Conservation (phyloP, 148 eudicot genomes). For the Arbutus unedo region DNA sequence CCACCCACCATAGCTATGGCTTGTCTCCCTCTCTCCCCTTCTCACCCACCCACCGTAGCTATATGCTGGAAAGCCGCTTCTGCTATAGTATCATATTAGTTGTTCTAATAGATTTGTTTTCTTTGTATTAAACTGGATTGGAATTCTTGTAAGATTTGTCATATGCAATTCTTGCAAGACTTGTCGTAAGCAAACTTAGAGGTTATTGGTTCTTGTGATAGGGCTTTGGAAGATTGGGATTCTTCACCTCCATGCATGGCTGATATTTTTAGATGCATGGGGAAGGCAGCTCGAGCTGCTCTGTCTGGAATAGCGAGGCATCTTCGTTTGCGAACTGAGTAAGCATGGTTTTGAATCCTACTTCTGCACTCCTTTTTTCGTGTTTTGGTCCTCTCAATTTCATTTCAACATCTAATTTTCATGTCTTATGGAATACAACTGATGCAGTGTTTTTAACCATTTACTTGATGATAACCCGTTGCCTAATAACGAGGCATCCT, state of each 20-base stretch:
- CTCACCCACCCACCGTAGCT: too few relatives aligned
- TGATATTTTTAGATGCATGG: constrained; percentile 82
- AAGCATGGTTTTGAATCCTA: constrained; percentile 30
- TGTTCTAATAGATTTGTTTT: not conserved
- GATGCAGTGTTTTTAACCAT: constrained; percentile 71
- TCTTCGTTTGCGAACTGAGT: constrained; percentile 88
- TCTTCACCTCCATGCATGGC: constrained; percentile 90
- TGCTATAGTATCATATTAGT: not conserved
- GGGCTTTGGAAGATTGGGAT: constrained; percentile 85
- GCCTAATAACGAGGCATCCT: constrained; percentile 70
- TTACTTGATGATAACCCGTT: constrained; percentile 84
- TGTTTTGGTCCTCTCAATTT: not conserved
- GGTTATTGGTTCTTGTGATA: constrained; percentile 23
- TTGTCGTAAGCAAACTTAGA: not conserved
- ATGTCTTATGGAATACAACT: constrained; percentile 9
- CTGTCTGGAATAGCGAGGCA: constrained; percentile 78
- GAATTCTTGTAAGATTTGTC: not conserved
- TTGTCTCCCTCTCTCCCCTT: too few relatives aligned
- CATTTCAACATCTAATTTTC: not conserved
- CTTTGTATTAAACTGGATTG: not conserved
- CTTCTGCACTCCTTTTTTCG: not conserved
- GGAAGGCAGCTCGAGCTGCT: constrained; percentile 79
- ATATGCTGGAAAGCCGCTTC: not conserved
- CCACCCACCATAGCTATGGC: too few relatives aligned
- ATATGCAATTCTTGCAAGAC: not conserved